These are phyloP conservation scores for Apiospora saccharicola DNA, from an alignment of 2,329 filamentous ascomycete genomes.

Conservation along the genomic window DNA sequence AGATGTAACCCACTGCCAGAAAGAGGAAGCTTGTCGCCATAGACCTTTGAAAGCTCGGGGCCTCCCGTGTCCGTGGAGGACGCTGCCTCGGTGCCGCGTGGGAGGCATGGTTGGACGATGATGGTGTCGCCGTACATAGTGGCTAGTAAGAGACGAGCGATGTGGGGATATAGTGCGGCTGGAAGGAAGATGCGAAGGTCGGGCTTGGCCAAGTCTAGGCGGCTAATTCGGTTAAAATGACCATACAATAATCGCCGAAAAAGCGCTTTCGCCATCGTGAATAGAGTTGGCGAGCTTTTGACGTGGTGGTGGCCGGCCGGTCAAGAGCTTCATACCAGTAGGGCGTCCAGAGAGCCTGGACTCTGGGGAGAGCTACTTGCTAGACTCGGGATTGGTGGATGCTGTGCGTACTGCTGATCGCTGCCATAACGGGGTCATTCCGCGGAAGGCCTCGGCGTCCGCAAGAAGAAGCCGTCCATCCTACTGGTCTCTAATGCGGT, in stretches of 20 bases:
- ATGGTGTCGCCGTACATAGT: background rate
- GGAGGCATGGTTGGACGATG: conserved; percentile 17
- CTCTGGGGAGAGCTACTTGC: background rate
- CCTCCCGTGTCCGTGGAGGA: conserved; percentile 14
- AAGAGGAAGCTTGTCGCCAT: conserved; percentile 18
- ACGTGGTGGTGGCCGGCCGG: conserved; percentile 10
- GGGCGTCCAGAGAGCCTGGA: background rate
- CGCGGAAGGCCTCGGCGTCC: conserved; percentile 3
- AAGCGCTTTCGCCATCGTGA: conserved; percentile 13
- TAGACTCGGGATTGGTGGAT: conserved; percentile 8
- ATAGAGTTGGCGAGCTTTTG: background rate
- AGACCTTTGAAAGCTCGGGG: background rate
- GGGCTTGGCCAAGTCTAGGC: conserved; percentile 12
- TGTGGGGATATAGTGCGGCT: conserved; percentile 10
- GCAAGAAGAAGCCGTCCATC: background rate
- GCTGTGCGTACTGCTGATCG: conserved; percentile 1
- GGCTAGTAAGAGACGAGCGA: background rate
- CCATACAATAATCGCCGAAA: conserved; percentile 13
- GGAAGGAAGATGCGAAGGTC: conserved; percentile 6
- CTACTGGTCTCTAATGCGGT: background rate
- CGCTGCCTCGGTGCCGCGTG: conserved; percentile 1
- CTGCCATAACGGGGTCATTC: conserved; percentile 9
- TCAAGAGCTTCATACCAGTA: background rate
- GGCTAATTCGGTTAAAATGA: conserved; percentile 24
- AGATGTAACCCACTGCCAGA: background rate